A percentile compares a stretch with the other conserved stretches of the same genome.
Conservation (phyloP, 257 asterid genomes). For the Solanum microdontum region DNA sequence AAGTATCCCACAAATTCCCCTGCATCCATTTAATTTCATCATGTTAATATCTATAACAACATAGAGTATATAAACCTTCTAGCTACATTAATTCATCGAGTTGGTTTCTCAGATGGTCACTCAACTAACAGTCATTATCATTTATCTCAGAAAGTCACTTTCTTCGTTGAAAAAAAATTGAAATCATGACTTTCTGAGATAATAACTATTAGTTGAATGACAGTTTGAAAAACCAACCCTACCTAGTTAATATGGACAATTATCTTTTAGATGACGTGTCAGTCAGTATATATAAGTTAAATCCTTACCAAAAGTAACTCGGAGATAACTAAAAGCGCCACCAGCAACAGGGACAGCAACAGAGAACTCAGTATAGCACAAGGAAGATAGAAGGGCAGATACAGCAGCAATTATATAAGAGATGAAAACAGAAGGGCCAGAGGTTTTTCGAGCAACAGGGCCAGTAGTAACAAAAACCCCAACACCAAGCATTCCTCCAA, state of each 20-base stretch:
- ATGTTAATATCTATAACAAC: not conserved
- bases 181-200: fast-evolving
- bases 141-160: not conserved
- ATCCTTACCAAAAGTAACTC: constrained; percentile 27
- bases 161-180: not conserved
- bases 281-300: not conserved
- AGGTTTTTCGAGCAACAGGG: constrained; percentile 11
- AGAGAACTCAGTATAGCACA: constrained; percentile 32
- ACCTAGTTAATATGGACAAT: not conserved
- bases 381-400: constrained; percentile 27
- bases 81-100: not conserved
- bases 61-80: not conserved
- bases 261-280: not conserved
- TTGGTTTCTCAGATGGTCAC: not conserved
- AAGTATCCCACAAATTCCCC: constrained; percentile 37
- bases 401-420: constrained; percentile 27
- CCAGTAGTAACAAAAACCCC: constrained; percentile 40
- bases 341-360: constrained; percentile 31
- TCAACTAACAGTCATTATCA: not conserved
- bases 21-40: not conserved
- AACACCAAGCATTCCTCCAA: constrained; percentile 42
- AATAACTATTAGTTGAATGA: not conserved
- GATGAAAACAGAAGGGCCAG: constrained; percentile 29
- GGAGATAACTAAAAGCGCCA: constrained; percentile 35
- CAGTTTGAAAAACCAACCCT: not conserved